Base-by-base conservation (phyloP, 768 basidiomycete genomes). In the Tulasnella sp. region DNA sequence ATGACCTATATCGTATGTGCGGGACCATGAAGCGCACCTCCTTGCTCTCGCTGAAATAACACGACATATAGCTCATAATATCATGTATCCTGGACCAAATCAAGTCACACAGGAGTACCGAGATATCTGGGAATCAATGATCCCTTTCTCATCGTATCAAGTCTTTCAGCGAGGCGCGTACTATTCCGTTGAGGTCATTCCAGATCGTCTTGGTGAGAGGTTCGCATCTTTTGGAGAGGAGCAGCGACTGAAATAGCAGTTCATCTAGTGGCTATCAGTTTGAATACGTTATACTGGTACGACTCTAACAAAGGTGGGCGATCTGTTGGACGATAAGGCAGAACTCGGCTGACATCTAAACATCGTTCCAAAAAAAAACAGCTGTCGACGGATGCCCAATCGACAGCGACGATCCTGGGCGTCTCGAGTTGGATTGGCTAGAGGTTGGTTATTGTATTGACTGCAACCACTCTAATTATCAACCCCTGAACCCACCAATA, bases 201-300 rank as follows among this genome's bases (percentile, higher is more conserved):
- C 87, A 0, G 77, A 83, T 63, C 67, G 80, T 58, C 65, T 93
- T 41, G 63, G 62, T 59, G 27, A 1, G 48, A 3, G 19, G 17
- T 29, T 42, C 1, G 8, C n/a, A 38, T 59, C 29, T n/a, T 48
- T 27, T 30, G 7, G 21, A n/a, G 50, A 23, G 24, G 15, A 11
- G 13, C 1, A 1, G 9, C 0, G 34, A 10, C 42, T 58, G n/a
- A 58, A 26, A 30, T 17, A 26, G 5, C 27, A n/a, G 15, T 53
- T 23, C 48, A 23, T 32, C 3, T 23, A 59, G 88, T 87, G 10
- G 86, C 84, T 51, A 83, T 96, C 67, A 86, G 85, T 64, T 74
- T 94, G 53, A 96, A 93, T 70, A 92, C 91, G 0, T 79, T 94
- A 73, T 94, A 88, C 72, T 93, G 88, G 73, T 94, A 86, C 70